Conservation (phyloP, 1,284 basidiomycete genomes). For the Ceratorhiza oryzae-sativae region DNA sequence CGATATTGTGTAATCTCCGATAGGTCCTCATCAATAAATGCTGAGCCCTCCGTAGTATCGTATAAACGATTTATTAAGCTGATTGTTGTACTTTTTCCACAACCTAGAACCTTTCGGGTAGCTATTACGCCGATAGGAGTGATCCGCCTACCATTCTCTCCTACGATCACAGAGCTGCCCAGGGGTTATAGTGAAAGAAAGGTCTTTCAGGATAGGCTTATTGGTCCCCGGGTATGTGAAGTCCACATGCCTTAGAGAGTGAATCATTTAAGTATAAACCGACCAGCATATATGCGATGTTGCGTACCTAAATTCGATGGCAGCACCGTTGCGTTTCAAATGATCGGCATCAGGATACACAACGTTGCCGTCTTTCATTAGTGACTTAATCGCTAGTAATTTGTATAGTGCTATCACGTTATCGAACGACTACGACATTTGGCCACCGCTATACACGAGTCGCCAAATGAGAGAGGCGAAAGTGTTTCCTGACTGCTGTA, state of each 20-base stretch:
- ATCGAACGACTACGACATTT: constrained; percentile 18
- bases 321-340: constrained; percentile 19
- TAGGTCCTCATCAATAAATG: constrained; percentile 37
- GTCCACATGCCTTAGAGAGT: constrained; percentile 21
- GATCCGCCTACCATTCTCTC: constrained; percentile 38
- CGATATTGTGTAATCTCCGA: constrained; percentile 38
- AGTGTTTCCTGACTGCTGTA: constrained; percentile 22
- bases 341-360: constrained; percentile 30
- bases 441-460: background rate
- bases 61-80: constrained; percentile 40
- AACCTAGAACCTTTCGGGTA: background rate
- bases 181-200: constrained; percentile 40
- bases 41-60: constrained; percentile 32
- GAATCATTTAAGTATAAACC: background rate
- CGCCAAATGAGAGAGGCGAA: constrained; percentile 14
- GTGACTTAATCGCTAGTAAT: constrained; percentile 27
- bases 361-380: constrained; percentile 37
- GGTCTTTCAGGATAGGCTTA: constrained; percentile 10
- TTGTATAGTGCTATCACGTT: constrained; percentile 38
- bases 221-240: constrained; percentile 45
- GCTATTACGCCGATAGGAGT: background rate
- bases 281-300: background rate
- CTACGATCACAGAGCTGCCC: constrained; percentile 43
- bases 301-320: constrained; percentile 42
- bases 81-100: constrained; percentile 43